Base-by-base conservation (phyloP, 345 rosid species). In the Syzygium aqueum region DNA sequence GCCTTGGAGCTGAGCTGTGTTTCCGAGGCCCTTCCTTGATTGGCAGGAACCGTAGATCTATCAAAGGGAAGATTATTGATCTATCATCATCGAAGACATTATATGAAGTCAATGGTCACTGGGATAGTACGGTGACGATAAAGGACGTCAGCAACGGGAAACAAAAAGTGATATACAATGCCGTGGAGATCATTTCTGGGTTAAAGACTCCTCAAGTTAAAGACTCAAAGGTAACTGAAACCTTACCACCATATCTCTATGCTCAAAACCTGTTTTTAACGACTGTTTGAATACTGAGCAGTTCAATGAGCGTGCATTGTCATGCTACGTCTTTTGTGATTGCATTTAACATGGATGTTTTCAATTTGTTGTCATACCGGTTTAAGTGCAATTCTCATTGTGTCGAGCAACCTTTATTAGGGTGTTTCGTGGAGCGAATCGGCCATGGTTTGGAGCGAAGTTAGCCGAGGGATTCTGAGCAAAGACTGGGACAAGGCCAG, bases 401-500 rank as follows among this genome's bases (percentile, higher is more conserved):
- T 85, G 80, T 73, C 9, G 14, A 33, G 49, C 80, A 33, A 73
- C 80, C 80, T 33, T 54, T 5, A 9, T 85, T 52, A 97, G 99
- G 95, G 90, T 49, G 89, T 97, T 85, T 85, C 83, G 88, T 54
- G 85, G 85, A 94, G 89, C 30, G 99, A 97, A 91, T 95, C 99
- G 0, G 93, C 92, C 2, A 86, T 84, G n/a, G 96, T 97, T 27
- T 96, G 99, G 99, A 88, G 94, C 27, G 92, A 88, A 86, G 93
- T 94, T 63, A 95, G 93, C 92, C 89, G 87, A 89, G 94, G 89
- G 50, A 94, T 97, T 16, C 67, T 95, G 84, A 92, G 33, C 50
- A 87, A 90, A 40, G 95, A 96, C 4, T 97, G 98, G 98, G 94
- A 91, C 87, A 94, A 92, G 91, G 98, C 98, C 43, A 91, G 89